These are phyloP conservation scores for Trebouxia sp. DNA, from an alignment of 139 green algal species.

Conservation along the genomic window DNA sequence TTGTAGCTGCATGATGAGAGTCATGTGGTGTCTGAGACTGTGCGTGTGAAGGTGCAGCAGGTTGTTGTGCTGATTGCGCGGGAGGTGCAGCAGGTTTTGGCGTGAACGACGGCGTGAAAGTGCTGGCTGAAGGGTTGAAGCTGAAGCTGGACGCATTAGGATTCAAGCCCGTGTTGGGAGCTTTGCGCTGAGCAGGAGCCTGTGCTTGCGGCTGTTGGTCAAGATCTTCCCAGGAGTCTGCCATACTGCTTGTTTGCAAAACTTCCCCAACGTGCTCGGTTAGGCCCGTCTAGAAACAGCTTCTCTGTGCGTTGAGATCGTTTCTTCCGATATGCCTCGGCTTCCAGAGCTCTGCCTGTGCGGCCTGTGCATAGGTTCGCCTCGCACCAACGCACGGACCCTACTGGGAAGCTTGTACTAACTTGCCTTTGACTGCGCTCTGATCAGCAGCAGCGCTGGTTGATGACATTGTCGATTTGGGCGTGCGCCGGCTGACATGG, in stretches of 20 bases:
- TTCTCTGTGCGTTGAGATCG: no score
- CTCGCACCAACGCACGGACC: not conserved
- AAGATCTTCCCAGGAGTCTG: conserved; percentile 51
- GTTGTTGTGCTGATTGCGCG: not conserved
- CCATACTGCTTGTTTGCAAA: not conserved
- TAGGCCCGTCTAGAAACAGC: no score
- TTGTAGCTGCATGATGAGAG: not conserved
- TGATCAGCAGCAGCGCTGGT: no score
- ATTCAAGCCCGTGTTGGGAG: conserved; percentile 49
- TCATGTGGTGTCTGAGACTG: not conserved
- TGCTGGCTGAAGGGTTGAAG: conserved; percentile 65
- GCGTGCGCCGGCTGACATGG: not conserved
- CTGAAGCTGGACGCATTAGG: conserved; percentile 58
- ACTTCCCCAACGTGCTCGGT: not conserved
- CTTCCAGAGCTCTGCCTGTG: not conserved
- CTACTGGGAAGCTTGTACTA: no score
- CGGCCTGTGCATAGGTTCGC: not conserved
- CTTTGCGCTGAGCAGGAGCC: conserved; percentile 16
- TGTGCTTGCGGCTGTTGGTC: conserved; percentile 26
- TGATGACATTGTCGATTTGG: not conserved
- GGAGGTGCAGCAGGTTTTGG: conserved; percentile 21
- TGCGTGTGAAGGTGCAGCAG: not conserved
- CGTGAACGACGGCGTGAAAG: conserved; percentile 40
- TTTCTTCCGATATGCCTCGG: not conserved
- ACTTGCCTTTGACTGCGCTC: no score